These are phyloP conservation scores for Juglanconis sp. DNA, from an alignment of 2,329 filamentous ascomycete species.

Conservation along the genomic window DNA sequence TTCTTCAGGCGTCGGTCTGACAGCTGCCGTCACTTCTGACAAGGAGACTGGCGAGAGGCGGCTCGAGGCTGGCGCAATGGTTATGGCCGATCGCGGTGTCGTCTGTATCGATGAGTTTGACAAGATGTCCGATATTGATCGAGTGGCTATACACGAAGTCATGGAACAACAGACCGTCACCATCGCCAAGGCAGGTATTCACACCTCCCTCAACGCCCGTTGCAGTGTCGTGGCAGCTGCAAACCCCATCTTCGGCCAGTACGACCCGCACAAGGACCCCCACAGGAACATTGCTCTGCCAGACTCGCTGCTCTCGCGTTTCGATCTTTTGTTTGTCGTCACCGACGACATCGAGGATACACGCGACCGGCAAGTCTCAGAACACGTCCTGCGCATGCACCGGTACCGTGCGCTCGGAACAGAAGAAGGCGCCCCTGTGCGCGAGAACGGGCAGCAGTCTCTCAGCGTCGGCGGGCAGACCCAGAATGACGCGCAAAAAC, in stretches of 20 bases:
- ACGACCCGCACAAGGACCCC: constrained; percentile 96
- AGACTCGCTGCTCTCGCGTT: constrained; percentile 94
- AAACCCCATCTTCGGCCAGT: constrained; percentile 97
- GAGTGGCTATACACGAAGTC: constrained; percentile 98
- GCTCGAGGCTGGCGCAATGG: constrained; percentile 97
- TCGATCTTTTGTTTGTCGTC: constrained; percentile 95
- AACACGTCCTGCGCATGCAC: constrained; percentile 97
- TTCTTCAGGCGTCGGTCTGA: constrained; percentile 95
- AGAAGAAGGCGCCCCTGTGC: constrained; percentile 91
- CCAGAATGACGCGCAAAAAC: constrained; percentile 67
- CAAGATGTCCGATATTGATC: constrained; percentile 98
- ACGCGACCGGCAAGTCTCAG: constrained; percentile 84
- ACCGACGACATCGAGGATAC: constrained; percentile 98
- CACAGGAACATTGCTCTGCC: constrained; percentile 98
- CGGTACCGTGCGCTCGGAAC: constrained; percentile 87
- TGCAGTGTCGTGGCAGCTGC: constrained; percentile 96
- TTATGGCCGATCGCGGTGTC: constrained; percentile 91
- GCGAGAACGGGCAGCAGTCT: constrained; percentile 79
- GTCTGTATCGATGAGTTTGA: constrained; percentile 99
- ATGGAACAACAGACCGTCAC: constrained; percentile 99
- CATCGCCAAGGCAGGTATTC: constrained; percentile 97
- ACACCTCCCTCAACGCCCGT: constrained; percentile 92
- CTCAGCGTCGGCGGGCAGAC: constrained; percentile 84
- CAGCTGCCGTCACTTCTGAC: constrained; percentile 91
- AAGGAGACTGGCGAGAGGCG: constrained; percentile 96